Conservation (phyloP, 2,329 filamentous ascomycete species). For the Fusarium heterosporum region DNA sequence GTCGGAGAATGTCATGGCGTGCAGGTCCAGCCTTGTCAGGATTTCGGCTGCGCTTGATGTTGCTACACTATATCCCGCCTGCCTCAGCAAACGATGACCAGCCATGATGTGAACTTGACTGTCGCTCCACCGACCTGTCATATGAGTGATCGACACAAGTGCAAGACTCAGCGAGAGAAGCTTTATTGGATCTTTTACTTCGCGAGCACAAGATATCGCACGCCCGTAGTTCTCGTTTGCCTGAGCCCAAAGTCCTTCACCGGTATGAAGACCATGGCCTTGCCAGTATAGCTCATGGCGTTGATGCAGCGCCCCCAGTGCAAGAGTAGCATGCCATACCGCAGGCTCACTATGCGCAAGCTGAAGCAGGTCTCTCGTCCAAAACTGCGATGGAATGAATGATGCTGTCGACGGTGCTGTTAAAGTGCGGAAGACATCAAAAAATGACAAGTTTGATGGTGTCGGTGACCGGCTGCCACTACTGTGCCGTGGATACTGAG, state of each 20-base stretch:
- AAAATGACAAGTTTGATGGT: conserved; percentile 40
- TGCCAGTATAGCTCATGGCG: conserved; percentile 36
- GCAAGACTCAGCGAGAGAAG: conserved; percentile 51
- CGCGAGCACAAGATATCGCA: conserved; percentile 46
- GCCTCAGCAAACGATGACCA: conserved; percentile 45
- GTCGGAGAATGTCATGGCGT: conserved; percentile 52
- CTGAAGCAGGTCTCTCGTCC: conserved; percentile 50
- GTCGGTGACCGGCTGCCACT: conserved; percentile 3
- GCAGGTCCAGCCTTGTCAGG: conserved; percentile 50
- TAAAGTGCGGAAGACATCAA: conserved; percentile 53
- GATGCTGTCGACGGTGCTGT: conserved; percentile 47
- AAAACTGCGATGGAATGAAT: conserved; percentile 50
- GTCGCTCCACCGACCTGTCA: conserved; percentile 50
- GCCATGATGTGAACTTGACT: conserved; percentile 49
- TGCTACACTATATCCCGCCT: conserved; percentile 24
- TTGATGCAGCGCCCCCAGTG: conserved; percentile 52
- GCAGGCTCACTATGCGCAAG: conserved; percentile 52
- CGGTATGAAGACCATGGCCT: conserved; percentile 6
- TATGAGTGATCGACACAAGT: conserved; percentile 49
- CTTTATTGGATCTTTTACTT: conserved; percentile 43
- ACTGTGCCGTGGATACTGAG: conserved; percentile 32
- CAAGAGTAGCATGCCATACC: conserved; percentile 52
- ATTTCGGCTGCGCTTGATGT: conserved; percentile 41
- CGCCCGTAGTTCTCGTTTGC: conserved; percentile 46
- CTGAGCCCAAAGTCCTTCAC: conserved; percentile 27